Base-by-base conservation (phyloP, 192 early-diverging fungal genomes). In the Gaertneriomyces semiglobifer region DNA sequence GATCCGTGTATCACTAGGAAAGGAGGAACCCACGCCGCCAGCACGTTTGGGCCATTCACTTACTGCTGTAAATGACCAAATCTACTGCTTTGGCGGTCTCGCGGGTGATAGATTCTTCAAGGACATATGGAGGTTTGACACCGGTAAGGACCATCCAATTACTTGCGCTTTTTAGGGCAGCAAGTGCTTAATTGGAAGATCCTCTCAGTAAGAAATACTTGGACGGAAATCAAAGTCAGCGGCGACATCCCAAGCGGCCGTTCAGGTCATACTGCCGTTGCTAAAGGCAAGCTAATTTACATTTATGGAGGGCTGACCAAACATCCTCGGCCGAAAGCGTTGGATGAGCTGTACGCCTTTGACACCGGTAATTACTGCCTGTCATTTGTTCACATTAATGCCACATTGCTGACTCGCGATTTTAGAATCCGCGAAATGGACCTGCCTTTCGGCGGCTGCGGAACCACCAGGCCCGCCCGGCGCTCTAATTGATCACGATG, bases 71-170 rank as follows among this genome's bases (percentile, higher is more conserved):
- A 68, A 65, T 41, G 45, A 16, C 14, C 60, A 57, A 4, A 45
- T 77, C 5, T 73, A 70, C 45, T 19, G 74, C 25, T 74, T 69
- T 66, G 75, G 75, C 16, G 75, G 75, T 5, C 41, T 73, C 53
- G 25, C 51, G 11, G 45, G 51, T 14, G 48, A 52, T 8, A 39
- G 12, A 8, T 45, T 48, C 18, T 65, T 66, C 16, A 59, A 73
- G 33, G 72, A 77, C 11, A 6, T 77, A 14, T 77, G 75, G 75
- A 40, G 53, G 14, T 77, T 77, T 63, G 70, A 77, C 44, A 77
- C 66, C 25, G 42, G 70, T 73, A 60, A 52, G 20, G 54, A 2
- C 46, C 44, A 45, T 11, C 58, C 60, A 50, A 33, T 18, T 40
- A 33, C 39, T n/a, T 63, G 43, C 4, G 14, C n/a, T 18, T 65